Percentiles rank a stretch among this genome's conserved stretches.
Evolutionary conservation across 2,329 filamentous ascomycete genomes (phyloP).

Genomic region (Aspergillus brunneoviolaceus): DNA sequence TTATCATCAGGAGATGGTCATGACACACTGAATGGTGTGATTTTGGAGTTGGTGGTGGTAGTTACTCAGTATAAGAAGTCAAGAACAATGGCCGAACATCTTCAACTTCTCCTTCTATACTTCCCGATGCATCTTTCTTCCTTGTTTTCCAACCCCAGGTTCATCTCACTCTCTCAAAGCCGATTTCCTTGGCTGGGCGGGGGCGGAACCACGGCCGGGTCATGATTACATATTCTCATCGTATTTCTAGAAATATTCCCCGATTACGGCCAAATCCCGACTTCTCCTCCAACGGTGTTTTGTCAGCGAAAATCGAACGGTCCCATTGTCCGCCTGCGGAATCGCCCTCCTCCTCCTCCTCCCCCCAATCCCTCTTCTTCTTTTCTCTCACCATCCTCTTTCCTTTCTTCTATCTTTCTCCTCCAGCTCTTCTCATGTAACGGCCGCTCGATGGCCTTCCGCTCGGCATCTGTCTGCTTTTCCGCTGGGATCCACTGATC

Average conservation of each 20-base stretch:
- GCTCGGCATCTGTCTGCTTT: conserved; percentile 10
- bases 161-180: neutral
- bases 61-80: too few relatives aligned
- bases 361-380: neutral
- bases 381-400: neutral
- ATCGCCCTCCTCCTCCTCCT: conserved; percentile 12
- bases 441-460: conserved; percentile 24
- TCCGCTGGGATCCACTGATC: conserved; percentile 9
- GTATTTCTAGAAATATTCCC: too few relatives aligned
- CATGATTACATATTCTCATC: neutral
- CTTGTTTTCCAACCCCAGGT: neutral
- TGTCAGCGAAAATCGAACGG: conserved; percentile 28
- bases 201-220: neutral
- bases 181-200: neutral
- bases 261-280: neutral
- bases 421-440: conserved; percentile 10
- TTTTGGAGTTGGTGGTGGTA: too few relatives aligned
- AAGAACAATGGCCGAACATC: too few relatives aligned
- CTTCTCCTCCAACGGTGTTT: conserved; percentile 17
- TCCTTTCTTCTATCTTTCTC: conserved; percentile 6
- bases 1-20: too few relatives aligned
- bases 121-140: neutral
- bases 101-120: too few relatives aligned
- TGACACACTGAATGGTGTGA: too few relatives aligned
- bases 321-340: conserved; percentile 22